Conservation (phyloP, 495 filamentous ascomycete genomes). For the Terfezia boudieri region DNA sequence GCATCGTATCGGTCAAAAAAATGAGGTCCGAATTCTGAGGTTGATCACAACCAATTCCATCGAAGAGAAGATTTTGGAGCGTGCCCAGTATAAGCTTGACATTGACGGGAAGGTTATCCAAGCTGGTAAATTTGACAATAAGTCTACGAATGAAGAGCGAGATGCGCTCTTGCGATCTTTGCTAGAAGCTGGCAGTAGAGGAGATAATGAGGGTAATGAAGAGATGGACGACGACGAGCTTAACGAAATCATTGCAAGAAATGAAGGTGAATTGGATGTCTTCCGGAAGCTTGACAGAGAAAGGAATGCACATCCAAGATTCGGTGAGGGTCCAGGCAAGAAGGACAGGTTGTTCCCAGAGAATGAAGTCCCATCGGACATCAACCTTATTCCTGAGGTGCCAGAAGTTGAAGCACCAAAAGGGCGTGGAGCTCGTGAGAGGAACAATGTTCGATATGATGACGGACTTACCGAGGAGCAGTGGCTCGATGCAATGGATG, state of each 20-base stretch:
- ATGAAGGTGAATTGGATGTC: slow-evolving; percentile 41
- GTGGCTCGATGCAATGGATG: slow-evolving; percentile 58
- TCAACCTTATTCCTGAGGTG: slow-evolving; percentile 38
- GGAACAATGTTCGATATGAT: slow-evolving; percentile 83
- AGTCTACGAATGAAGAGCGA: slow-evolving; percentile 93
- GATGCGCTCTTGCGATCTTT: slow-evolving; percentile 84
- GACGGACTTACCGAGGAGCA: slow-evolving; percentile 96
- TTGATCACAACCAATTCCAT: slow-evolving; percentile 92
- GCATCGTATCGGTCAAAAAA: slow-evolving; percentile 99
- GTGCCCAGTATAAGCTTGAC: slow-evolving; percentile 90
- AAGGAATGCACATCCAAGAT: slow-evolving; percentile 35
- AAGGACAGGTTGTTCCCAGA: slow-evolving; percentile 71
- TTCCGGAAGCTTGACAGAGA: slow-evolving; percentile 68
- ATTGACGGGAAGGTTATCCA: slow-evolving; percentile 99
- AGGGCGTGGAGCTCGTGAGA: slow-evolving; percentile 81
- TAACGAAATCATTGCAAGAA: slow-evolving; percentile 67
- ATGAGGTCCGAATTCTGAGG: slow-evolving; percentile 88
- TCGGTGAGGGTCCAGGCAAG: slow-evolving; percentile 41
- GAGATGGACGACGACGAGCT: slow-evolving; percentile 96
- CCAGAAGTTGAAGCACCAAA: slow-evolving; percentile 49
- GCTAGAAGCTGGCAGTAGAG: slow-evolving; percentile 68
- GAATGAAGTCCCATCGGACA: slow-evolving; percentile 59
- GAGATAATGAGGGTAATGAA: slow-evolving; percentile 46
- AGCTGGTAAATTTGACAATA: slow-evolving; percentile 97
- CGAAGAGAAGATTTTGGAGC: slow-evolving; percentile 95